Percentiles rank a stretch among this genome's conserved stretches.
Evolutionary conservation across 192 early-diverging fungal species (phyloP).

Genomic region (Coemansia sp.): DNA sequence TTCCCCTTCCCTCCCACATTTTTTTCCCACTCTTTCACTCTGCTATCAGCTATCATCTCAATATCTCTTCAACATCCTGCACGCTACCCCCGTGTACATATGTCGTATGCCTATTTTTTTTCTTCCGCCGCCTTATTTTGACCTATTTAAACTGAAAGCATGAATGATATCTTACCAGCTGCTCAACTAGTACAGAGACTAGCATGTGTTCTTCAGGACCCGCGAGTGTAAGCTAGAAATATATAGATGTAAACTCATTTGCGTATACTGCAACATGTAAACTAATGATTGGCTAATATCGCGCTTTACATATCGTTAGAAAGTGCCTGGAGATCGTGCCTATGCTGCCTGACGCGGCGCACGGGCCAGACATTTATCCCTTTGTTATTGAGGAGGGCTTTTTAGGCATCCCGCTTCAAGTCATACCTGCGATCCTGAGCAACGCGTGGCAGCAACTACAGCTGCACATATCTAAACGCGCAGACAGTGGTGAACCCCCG

Average conservation of each 20-base stretch:
- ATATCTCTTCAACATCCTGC: background rate
- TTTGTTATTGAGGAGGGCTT: slow-evolving; percentile 30
- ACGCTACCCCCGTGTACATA: background rate
- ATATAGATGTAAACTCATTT: background rate
- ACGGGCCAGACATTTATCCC: slow-evolving; percentile 9
- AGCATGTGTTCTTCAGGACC: slow-evolving; percentile 19
- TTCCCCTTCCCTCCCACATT: background rate
- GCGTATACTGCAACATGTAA: background rate
- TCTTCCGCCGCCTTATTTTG: too few relatives aligned
- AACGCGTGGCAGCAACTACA: slow-evolving; percentile 18
- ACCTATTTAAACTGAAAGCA: background rate
- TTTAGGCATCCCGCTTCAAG: slow-evolving; percentile 30
- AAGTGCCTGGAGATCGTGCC: slow-evolving; percentile 27
- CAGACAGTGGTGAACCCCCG: background rate
- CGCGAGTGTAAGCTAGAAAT: slow-evolving; percentile 24
- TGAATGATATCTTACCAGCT: background rate
- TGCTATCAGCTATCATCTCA: background rate
- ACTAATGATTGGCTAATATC: background rate
- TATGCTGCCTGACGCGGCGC: background rate
- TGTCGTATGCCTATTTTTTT: background rate
- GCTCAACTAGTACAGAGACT: slow-evolving; percentile 23
- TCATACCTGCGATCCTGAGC: slow-evolving; percentile 21
- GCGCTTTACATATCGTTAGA: slow-evolving; percentile 9
- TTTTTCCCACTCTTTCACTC: background rate
- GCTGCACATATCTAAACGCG: background rate